phyloP scores from a whole-genome alignment of 179 eudicot genomes.

The Camellia oleifera region DNA sequence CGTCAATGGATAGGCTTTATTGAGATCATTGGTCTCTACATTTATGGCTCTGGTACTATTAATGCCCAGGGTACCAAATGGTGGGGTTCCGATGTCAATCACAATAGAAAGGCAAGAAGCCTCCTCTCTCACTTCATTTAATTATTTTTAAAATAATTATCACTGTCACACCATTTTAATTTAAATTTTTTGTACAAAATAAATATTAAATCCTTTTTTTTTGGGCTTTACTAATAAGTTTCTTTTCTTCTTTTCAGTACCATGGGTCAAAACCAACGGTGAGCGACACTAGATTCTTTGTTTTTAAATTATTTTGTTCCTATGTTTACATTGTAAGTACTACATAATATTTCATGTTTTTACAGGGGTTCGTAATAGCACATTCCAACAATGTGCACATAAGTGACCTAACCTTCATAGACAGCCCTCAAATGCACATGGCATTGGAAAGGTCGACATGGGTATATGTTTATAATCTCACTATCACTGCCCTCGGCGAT shows the following conservation, averaged over 20 bases:
- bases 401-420: conserved; percentile 23
- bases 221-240: background rate
- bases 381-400: conserved; percentile 14
- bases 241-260: background rate
- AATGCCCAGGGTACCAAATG: conserved; percentile 27
- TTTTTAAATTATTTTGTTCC: no score
- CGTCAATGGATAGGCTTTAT: conserved; percentile 26
- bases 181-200: no score
- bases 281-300: background rate
- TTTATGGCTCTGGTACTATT: conserved; percentile 24
- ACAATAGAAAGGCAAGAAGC: conserved; percentile 1
- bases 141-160: no score
- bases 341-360: background rate
- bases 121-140: no score
- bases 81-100: conserved; percentile 23
- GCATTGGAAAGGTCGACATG: conserved; percentile 8
- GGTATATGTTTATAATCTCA: conserved; percentile 7
- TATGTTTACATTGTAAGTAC: no score
- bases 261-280: conserved; percentile 9
- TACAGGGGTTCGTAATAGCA: conserved; percentile 22
- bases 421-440: conserved; percentile 34
- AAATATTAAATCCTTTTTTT: no score
- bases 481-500: conserved; percentile 34
- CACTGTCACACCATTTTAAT: no score
- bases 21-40: conserved; percentile 11